Evolutionary conservation across 108 stramenopile species (phyloP), one percentile per base, ranked within the genome.

Genomic region (Epithemia pelagica): DNA sequence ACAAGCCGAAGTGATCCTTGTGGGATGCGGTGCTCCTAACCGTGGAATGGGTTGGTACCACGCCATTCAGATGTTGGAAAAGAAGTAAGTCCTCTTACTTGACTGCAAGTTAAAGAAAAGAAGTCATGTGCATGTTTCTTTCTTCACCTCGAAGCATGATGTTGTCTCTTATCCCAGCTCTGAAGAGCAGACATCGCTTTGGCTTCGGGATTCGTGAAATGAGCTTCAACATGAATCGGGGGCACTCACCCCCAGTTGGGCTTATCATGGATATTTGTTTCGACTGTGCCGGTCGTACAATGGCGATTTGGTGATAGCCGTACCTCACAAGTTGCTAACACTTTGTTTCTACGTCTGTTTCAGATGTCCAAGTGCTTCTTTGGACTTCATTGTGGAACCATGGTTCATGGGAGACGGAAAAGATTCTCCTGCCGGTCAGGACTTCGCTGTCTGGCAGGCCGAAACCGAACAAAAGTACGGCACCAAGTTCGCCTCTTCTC

Each of bases 41-140:
- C 75, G 91, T 52, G 95, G 89, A 21, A 83, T 83, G 89, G 89
- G 89, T 23, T 90, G 89, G 89, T 90, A 85, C 64, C 89, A 95
- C 72, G 91, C 80, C 56, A 69, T 92, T 58, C 94, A 95, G 78
- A 86, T 95, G 83, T 61, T 95, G 31, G 89, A 95, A 65, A 78
- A 85, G 24, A 78, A 85, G 89, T 89, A 80, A 83, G 88, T 86
- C 57, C 8, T n/a, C 2, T 23, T 29, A 54, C 55, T 21, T 46
- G n/a, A n/a, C n/a, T n/a, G n/a, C n/a, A n/a, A n/a, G n/a, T n/a
- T n/a, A n/a, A n/a, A n/a, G 1, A 15, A n/a, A n/a, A n/a, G n/a
- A n/a, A n/a, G n/a, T n/a, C n/a, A n/a, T n/a, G n/a, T n/a, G n/a
- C n/a, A 59, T 22, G 58, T 23, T 59, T 15, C 15, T 22, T 59